Percentiles rank a stretch among this genome's conserved stretches.
Evolutionary conservation across 2,329 filamentous ascomycete species (phyloP).

Genomic region (Pseudogymnoascus pannorum): DNA sequence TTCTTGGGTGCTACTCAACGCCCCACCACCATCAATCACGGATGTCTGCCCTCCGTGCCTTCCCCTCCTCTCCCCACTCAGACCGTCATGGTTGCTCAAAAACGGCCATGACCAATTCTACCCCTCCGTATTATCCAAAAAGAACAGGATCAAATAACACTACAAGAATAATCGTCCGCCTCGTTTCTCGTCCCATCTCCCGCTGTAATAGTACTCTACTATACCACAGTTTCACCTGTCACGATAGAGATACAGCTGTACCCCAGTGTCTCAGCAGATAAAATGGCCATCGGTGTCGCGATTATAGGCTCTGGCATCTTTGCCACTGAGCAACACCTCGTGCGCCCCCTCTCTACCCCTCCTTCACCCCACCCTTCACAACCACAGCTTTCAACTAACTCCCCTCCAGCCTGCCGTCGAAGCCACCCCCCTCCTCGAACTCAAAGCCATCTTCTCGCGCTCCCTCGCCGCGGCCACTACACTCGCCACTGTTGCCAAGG

Average conservation of each 20-base stretch:
- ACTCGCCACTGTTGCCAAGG: constrained; percentile 36
- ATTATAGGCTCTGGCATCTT: constrained; percentile 59
- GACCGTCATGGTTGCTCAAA: neutral
- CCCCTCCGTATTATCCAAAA: neutral
- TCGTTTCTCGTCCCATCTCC: neutral
- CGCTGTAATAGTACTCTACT: neutral
- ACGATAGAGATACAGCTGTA: too few relatives aligned
- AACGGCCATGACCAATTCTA: neutral
- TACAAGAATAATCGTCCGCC: neutral
- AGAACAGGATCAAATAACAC: neutral
- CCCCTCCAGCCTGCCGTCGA: constrained; percentile 48
- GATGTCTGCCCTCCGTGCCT: neutral
- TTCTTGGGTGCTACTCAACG: neutral
- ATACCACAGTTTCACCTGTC: neutral
- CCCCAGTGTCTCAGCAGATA: neutral
- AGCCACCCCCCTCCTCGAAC: constrained; percentile 39
- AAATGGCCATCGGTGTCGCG: constrained; percentile 44
- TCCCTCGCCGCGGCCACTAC: constrained; percentile 26
- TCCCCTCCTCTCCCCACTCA: neutral
- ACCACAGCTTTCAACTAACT: constrained; percentile 12
- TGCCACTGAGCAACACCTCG: constrained; percentile 50
- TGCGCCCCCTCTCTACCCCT: constrained; percentile 24
- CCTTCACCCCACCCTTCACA: neutral
- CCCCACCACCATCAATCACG: neutral
- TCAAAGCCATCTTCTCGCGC: constrained; percentile 42